phyloP scores from a whole-genome alignment of 306 rosid genomes.

The Inga laurina region DNA sequence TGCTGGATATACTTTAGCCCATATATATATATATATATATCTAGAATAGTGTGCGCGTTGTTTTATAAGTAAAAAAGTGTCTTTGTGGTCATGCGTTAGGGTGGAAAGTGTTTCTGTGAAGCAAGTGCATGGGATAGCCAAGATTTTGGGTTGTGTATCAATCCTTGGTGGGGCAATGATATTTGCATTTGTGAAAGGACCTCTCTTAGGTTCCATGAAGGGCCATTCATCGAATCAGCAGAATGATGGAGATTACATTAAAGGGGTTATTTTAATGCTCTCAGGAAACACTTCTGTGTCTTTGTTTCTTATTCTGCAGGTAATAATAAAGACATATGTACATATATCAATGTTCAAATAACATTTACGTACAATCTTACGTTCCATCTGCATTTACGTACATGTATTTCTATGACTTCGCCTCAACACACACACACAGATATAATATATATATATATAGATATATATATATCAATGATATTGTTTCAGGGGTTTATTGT shows the following conservation, averaged over 20 bases:
- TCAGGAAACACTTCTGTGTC: slow-evolving; percentile 77
- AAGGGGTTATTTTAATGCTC: slow-evolving; percentile 78
- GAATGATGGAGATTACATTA: slow-evolving; percentile 41
- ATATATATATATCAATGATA: too few species aligned
- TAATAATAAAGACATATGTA: background rate
- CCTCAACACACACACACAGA: too few species aligned
- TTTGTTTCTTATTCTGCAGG: slow-evolving; percentile 91
- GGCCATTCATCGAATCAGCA: slow-evolving; percentile 39
- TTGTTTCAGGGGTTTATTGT: slow-evolving; percentile 56
- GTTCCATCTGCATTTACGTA: too few species aligned
- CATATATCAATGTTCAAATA: too few species aligned
- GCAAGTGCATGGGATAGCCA: slow-evolving; percentile 61
- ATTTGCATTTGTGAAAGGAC: slow-evolving; percentile 79
- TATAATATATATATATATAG: too few species aligned
- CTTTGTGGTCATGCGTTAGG: slow-evolving; percentile 40
- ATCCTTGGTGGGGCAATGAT: slow-evolving; percentile 73
- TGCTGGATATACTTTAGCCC: too few species aligned
- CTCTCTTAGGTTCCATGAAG: slow-evolving; percentile 49
- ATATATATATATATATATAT: background rate
- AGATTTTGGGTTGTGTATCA: slow-evolving; percentile 63
- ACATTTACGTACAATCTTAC: too few species aligned
- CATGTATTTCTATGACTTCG: too few species aligned
- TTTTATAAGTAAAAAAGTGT: background rate
- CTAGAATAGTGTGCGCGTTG: background rate
- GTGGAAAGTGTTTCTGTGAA: slow-evolving; percentile 64